Base-by-base conservation (phyloP, 23 red algal species). In the Gracilaria caudata region DNA sequence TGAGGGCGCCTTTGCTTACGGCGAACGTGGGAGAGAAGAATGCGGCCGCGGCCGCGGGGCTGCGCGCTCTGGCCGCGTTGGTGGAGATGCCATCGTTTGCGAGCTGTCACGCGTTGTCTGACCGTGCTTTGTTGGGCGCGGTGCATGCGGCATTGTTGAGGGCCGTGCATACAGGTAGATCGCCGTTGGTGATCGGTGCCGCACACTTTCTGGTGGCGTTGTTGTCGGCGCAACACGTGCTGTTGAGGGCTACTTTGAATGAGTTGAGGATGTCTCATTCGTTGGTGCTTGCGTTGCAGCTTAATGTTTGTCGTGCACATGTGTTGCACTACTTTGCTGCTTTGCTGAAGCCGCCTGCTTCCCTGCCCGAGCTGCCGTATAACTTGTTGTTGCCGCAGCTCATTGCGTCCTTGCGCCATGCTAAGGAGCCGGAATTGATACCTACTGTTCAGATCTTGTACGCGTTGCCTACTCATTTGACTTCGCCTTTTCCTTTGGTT, bases 71-170 rank as follows among this genome's bases (percentile, higher is more conserved):
- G 14, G 40, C 39, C 70, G 70, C 70, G 13, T 20, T 71, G 65
- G 65, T 34, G 33, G 7, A 19, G 35, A 4, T 71, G 34, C 10
- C 34, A 1, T 0, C 2, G 4, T 71, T 40, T 14, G 32, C 70
- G 43, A 1, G 12, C 4, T 47, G 70, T 25, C 34, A 40, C 38
- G 29, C 37, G 21, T 24, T 75, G 38, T 12, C 39, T 24, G 38
- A 75, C 0, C 70, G 70, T 40, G 24, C 70, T 0, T 19, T 75
- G 19, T 7, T 75, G 29, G 26, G 38, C 39, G 70, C 70, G n/a
- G 70, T 75, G 70, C 70, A 75, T 24, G n/a, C 70, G 12, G 70
- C 70, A 4, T 7, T 75, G 70, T 24, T 75, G 25, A 7, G 70
- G 6, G 70, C 70, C 43, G 70, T 75, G 25, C 70, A 75, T 19